Evolutionary conservation across 345 rosid species (phyloP).

Genomic region (Pistacia atlantica): DNA sequence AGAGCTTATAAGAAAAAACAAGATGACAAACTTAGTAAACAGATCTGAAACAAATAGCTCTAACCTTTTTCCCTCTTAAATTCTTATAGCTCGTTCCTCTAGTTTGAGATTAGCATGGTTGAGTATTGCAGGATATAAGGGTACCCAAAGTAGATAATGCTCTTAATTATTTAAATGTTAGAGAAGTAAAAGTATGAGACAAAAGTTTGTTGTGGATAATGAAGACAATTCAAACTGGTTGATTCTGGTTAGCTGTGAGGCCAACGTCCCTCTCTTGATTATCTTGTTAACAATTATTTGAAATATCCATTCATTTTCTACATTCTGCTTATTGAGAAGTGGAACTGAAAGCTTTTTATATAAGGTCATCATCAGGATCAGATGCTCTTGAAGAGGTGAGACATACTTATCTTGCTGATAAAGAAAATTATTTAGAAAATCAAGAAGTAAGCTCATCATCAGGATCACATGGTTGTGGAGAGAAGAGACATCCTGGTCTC

Average conservation of each 20-base stretch:
- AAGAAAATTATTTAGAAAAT: conserved; percentile 20
- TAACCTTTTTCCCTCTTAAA: conserved; percentile 11
- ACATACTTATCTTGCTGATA: background rate
- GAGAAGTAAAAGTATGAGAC: background rate
- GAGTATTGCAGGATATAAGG: background rate
- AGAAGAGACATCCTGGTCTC: conserved; percentile 15
- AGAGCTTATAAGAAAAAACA: background rate
- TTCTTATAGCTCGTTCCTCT: background rate
- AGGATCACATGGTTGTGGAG: conserved; percentile 25
- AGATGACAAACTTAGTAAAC: background rate
- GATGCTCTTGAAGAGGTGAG: conserved; percentile 25
- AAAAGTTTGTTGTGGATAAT: background rate
- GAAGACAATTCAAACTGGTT: background rate
- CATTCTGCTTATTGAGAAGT: background rate
- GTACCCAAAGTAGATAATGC: background rate
- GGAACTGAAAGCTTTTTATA: conserved; percentile 19
- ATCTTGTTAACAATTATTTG: background rate
- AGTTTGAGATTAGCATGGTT: background rate
- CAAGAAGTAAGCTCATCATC: conserved; percentile 15
- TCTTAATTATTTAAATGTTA: background rate
- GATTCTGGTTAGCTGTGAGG: background rate
- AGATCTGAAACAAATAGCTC: background rate
- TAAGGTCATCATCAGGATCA: conserved; percentile 28
- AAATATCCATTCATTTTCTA: background rate
- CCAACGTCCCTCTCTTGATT: background rate